Conservation (phyloP, 2,329 filamentous ascomycete genomes). For the Bipolaris oryzae region DNA sequence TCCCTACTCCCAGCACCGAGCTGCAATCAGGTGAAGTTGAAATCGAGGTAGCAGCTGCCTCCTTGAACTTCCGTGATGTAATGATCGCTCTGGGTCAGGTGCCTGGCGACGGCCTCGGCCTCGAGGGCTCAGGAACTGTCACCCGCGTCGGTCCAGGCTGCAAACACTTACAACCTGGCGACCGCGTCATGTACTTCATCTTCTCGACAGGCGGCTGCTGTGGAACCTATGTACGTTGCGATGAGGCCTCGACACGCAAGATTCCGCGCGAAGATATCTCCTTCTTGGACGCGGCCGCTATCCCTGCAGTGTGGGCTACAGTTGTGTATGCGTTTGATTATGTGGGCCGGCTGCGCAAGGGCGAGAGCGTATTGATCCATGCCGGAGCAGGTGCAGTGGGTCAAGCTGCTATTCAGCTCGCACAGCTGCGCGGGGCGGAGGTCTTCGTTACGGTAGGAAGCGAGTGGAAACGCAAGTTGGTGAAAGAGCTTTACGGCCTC, state of each 20-base stretch:
- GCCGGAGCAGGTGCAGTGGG: constrained; percentile 30
- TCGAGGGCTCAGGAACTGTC: constrained; percentile 23
- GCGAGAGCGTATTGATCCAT: constrained; percentile 40
- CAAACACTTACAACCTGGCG: constrained; percentile 7
- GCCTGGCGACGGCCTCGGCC: constrained; percentile 9
- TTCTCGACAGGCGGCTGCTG: constrained; percentile 13
- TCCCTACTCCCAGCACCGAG: neutral
- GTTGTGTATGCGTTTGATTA: constrained; percentile 31
- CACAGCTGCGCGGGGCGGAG: constrained; percentile 21
- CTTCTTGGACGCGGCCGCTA: constrained; percentile 19
- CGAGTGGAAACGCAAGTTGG: constrained; percentile 13
- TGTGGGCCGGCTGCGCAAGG: constrained; percentile 29
- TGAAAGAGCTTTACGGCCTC: constrained; percentile 28
- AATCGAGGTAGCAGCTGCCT: constrained; percentile 18
- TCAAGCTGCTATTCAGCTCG: constrained; percentile 31
- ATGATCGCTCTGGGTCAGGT: constrained; percentile 13
- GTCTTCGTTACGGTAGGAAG: constrained; percentile 27
- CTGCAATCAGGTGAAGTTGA: constrained; percentile 22
- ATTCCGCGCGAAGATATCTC: constrained; percentile 11
- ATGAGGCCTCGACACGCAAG: constrained; percentile 6
- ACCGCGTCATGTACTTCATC: constrained; percentile 16
- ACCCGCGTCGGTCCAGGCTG: constrained; percentile 12
- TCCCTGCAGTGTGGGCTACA: constrained; percentile 19
- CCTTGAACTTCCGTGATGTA: constrained; percentile 26
- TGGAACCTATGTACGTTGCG: constrained; percentile 13